Evolutionary conservation across 495 filamentous ascomycete genomes (phyloP).

Genomic region (Xylaria curta): DNA sequence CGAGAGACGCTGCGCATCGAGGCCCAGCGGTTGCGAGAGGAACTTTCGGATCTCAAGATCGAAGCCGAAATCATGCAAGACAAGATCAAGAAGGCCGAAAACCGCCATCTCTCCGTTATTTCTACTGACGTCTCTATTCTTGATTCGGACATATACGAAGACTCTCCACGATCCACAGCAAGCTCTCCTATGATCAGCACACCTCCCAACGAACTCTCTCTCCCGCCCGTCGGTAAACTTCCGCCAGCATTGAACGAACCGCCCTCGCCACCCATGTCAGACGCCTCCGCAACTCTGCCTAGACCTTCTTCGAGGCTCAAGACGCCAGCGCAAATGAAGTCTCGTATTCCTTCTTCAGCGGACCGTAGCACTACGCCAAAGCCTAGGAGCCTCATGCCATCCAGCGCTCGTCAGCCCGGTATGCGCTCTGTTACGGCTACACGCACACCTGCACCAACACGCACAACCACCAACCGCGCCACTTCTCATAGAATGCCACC

Average conservation of each 20-base stretch:
- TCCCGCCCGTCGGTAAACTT: conserved; percentile 49
- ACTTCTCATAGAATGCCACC: conserved; percentile 63
- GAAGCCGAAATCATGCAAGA: conserved; percentile 94
- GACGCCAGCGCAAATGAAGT: conserved; percentile 49
- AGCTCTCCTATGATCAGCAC: conserved; percentile 77
- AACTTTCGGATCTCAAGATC: conserved; percentile 89
- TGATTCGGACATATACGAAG: conserved; percentile 61
- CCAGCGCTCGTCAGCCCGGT: conserved; percentile 42
- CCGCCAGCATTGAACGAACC: conserved; percentile 52
- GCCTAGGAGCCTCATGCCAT: conserved; percentile 43
- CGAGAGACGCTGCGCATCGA: conserved; percentile 87
- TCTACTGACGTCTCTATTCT: conserved; percentile 59
- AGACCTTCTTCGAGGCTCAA: conserved; percentile 42
- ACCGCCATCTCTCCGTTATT: conserved; percentile 58
- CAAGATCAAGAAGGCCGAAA: conserved; percentile 74
- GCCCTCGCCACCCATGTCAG: conserved; percentile 73
- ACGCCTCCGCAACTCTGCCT: conserved; percentile 71
- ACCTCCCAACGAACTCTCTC: conserved; percentile 69
- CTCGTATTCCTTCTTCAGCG: conserved; percentile 55
- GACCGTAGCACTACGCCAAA: conserved; percentile 60
- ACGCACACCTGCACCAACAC: conserved; percentile 39
- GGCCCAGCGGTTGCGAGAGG: conserved; percentile 83
- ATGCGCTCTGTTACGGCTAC: conserved; percentile 45
- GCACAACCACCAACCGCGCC: conserved; percentile 42
- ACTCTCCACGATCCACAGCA: conserved; percentile 66